Conservation (phyloP, 2,329 filamentous ascomycete species). For the Albifimbria verrucaria region DNA sequence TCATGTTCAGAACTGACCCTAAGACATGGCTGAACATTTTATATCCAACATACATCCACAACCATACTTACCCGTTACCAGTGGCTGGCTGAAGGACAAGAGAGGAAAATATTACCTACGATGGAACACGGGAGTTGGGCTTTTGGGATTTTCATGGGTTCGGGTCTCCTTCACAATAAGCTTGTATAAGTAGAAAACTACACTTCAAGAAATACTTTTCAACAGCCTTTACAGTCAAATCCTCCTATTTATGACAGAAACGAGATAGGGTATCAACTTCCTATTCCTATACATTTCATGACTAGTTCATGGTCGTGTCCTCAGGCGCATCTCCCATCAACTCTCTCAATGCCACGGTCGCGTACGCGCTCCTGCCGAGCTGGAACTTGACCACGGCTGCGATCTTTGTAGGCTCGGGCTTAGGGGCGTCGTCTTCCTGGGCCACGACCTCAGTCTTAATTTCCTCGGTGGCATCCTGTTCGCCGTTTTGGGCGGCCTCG, state of each 20-base stretch:
- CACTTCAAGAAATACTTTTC: background rate
- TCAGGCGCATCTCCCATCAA: conserved; percentile 55
- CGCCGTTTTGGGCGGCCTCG: background rate
- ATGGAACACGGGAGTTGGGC: background rate
- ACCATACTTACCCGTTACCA: no score
- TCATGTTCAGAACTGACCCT: no score
- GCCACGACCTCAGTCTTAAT: conserved; percentile 10
- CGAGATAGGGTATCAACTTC: background rate
- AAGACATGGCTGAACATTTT: no score
- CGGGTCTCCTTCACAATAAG: background rate
- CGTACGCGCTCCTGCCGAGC: conserved; percentile 76
- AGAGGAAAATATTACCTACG: background rate
- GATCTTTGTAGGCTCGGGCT: conserved; percentile 38
- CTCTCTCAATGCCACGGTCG: conserved; percentile 78
- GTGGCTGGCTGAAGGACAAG: background rate
- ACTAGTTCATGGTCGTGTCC: conserved; percentile 7
- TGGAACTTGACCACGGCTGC: conserved; percentile 72
- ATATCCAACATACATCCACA: no score
- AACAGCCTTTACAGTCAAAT: background rate
- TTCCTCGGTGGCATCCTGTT: conserved; percentile 7
- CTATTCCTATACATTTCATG: no score
- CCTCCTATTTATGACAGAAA: background rate
- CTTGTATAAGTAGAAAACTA: background rate
- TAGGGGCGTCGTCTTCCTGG: conserved; percentile 20
- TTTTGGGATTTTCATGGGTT: background rate